phyloP scores from a whole-genome alignment of 1,284 basidiomycete genomes.

The Moniliophthora roreri region DNA sequence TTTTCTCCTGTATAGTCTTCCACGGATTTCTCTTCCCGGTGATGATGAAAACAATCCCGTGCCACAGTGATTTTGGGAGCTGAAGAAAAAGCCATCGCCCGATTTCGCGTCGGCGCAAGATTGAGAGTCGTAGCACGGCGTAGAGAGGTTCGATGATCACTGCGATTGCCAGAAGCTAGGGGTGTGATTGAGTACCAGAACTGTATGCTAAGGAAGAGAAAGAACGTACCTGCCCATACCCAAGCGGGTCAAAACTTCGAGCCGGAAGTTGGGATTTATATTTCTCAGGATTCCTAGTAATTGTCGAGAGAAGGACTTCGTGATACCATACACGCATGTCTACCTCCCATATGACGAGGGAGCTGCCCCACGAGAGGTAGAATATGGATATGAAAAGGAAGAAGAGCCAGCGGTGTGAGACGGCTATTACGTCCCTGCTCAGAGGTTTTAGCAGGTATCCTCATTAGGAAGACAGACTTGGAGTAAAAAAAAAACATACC shows the following conservation, averaged over 20 bases:
- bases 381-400: conserved; percentile 1
- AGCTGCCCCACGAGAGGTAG: conserved; percentile 9
- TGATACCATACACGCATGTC: conserved; percentile 7
- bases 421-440: conserved; percentile 11
- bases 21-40: conserved; percentile 16
- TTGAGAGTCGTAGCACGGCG: conserved; percentile 5
- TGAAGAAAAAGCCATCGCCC: neutral
- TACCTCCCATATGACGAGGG: conserved; percentile 1
- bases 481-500: conserved; percentile 3
- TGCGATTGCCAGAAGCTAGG: conserved; percentile 12
- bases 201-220: neutral
- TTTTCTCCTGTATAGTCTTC: neutral
- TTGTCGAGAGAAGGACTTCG: neutral
- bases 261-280: neutral
- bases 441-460: neutral
- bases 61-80: conserved; percentile 11
- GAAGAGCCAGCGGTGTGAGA: conserved; percentile 12
- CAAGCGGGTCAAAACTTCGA: conserved; percentile 8
- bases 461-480: neutral
- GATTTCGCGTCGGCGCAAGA: neutral
- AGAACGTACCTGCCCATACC: conserved; percentile 12
- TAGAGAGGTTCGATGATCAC: conserved; percentile 11
- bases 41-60: conserved; percentile 10
- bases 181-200: neutral
- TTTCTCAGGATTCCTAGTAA: neutral